Evolutionary conservation across 2,329 filamentous ascomycete species (phyloP).

Genomic region (Penicillium sp.): DNA sequence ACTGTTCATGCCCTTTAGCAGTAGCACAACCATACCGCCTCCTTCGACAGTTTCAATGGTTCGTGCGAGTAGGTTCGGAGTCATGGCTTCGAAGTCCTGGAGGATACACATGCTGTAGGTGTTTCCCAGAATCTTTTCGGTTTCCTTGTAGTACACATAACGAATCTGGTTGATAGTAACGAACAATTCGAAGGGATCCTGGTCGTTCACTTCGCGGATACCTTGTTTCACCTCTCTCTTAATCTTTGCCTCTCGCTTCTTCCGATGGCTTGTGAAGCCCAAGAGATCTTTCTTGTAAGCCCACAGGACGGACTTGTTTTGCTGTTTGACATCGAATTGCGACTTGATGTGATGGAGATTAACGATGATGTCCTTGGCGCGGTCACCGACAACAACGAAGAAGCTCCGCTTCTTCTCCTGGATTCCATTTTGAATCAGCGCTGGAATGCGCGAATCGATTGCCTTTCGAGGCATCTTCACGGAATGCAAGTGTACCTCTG

Average conservation of each 20-base stretch:
- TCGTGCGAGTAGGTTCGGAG: constrained; percentile 91
- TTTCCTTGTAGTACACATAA: constrained; percentile 99
- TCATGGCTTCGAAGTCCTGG: constrained; percentile 97
- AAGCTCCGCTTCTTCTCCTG: constrained; percentile 97
- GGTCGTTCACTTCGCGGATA: constrained; percentile 86
- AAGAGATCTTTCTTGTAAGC: constrained; percentile 98
- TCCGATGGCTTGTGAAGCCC: constrained; percentile 92
- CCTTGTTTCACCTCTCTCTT: constrained; percentile 98
- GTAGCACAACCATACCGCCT: constrained; percentile 84
- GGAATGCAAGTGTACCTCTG: background rate
- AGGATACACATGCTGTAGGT: constrained; percentile 98
- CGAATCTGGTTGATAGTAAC: constrained; percentile 95
- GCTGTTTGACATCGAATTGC: constrained; percentile 84
- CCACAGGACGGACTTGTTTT: constrained; percentile 97
- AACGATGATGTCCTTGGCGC: constrained; percentile 94
- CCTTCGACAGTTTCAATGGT: constrained; percentile 98
- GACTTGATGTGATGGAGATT: constrained; percentile 93
- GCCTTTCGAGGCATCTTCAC: constrained; percentile 50
- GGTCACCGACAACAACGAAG: constrained; percentile 94
- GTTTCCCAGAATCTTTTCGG: constrained; percentile 96
- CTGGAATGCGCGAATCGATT: constrained; percentile 86
- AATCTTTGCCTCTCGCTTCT: constrained; percentile 98
- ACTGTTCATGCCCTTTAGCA: constrained; percentile 95
- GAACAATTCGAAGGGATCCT: constrained; percentile 97
- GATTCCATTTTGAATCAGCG: constrained; percentile 87